Evolutionary conservation across 2,329 filamentous ascomycete genomes (phyloP).

Genomic region (Trichoderma simmonsii): DNA sequence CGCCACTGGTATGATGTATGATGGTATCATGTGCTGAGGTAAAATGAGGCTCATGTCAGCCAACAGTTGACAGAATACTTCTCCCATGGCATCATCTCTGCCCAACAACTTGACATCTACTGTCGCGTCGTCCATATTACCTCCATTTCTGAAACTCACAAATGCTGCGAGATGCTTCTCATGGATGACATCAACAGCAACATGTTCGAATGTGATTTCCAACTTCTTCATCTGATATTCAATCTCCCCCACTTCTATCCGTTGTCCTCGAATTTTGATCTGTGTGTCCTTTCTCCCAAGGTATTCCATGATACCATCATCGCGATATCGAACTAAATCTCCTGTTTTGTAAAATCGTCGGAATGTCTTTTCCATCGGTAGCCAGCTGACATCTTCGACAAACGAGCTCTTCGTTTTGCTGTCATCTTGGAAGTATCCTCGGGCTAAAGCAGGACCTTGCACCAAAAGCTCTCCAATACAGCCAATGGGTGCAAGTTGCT

Average conservation of each 20-base stretch:
- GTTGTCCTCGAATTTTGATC: constrained; percentile 12
- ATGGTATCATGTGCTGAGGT: constrained; percentile 28
- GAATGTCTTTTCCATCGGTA: background rate
- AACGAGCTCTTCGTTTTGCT: constrained; percentile 21
- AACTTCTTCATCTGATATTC: constrained; percentile 11
- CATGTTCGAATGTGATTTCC: background rate
- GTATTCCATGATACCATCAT: constrained; percentile 4
- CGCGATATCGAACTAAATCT: constrained; percentile 2
- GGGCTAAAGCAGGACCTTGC: constrained; percentile 22
- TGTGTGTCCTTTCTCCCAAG: constrained; percentile 8
- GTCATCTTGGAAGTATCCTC: constrained; percentile 25
- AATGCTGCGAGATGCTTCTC: background rate
- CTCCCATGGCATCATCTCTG: background rate
- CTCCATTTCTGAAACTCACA: background rate
- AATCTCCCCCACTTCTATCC: constrained; percentile 10
- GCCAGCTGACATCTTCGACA: constrained; percentile 8
- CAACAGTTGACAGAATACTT: background rate
- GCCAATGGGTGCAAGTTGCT: constrained; percentile 23
- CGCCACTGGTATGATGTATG: background rate
- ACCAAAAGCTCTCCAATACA: constrained; percentile 26
- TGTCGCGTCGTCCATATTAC: background rate
- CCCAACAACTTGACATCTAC: background rate
- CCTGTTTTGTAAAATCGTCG: constrained; percentile 7
- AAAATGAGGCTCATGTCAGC: background rate
- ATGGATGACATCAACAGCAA: background rate